phyloP scores from a whole-genome alignment of 768 basidiomycete species.

The Boletus rufocinnamomeus region DNA sequence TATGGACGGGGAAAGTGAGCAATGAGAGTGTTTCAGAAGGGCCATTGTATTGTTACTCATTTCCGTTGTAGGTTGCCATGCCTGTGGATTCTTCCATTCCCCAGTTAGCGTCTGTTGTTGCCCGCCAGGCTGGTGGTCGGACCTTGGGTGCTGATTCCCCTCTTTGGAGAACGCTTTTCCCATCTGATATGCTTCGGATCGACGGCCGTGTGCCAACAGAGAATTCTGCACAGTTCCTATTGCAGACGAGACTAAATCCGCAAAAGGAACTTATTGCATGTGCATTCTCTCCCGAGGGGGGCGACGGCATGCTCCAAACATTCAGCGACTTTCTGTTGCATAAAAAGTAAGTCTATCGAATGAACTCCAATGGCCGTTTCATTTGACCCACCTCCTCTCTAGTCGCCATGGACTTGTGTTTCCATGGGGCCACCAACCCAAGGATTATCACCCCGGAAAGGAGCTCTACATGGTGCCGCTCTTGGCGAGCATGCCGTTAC shows the following conservation, averaged over 20 bases:
- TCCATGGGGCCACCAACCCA: constrained; percentile 78
- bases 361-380: constrained; percentile 12
- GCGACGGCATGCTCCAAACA: constrained; percentile 53
- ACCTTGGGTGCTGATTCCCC: constrained; percentile 53
- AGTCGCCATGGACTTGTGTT: constrained; percentile 88
- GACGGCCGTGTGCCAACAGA: constrained; percentile 82
- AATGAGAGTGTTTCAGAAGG: constrained; percentile 1
- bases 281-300: constrained; percentile 60
- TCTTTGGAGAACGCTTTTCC: constrained; percentile 79
- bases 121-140: constrained; percentile 81
- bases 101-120: constrained; percentile 65
- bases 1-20: constrained; percentile 78
- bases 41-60: constrained; percentile 15
- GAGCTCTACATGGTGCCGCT: constrained; percentile 88
- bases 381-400: constrained; percentile 19
- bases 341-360: constrained; percentile 58
- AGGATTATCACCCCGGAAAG: constrained; percentile 74
- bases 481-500: constrained; percentile 61
- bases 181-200: constrained; percentile 66
- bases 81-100: constrained; percentile 72
- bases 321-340: constrained; percentile 67
- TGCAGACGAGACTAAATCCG: constrained; percentile 75
- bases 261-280: constrained; percentile 80
- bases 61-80: constrained; percentile 64
- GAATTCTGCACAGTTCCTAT: constrained; percentile 76